phyloP scores from a whole-genome alignment of 768 basidiomycete species.

The Udeniomyces megalosporus region DNA sequence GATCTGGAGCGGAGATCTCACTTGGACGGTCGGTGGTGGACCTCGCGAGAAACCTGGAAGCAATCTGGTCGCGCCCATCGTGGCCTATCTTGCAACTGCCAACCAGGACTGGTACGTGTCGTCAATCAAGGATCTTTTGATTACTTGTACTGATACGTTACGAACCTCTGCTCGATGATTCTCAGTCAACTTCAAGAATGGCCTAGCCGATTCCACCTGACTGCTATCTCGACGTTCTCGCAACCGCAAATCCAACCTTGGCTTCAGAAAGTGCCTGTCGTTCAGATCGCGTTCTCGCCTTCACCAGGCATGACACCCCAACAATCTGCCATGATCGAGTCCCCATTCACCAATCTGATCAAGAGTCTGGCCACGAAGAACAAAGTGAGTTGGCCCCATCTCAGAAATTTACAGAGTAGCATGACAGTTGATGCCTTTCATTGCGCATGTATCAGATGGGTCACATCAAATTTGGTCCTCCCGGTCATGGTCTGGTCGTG shows the following conservation, averaged over 20 bases:
- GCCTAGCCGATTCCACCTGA: too few relatives aligned
- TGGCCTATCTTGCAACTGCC: neutral
- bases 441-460: neutral
- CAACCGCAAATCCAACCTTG: too few relatives aligned
- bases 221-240: too few relatives aligned
- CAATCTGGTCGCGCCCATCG: neutral
- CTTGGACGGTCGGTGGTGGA: neutral
- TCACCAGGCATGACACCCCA: neutral
- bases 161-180: neutral
- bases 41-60: neutral
- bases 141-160: neutral
- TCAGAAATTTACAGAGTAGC: too few relatives aligned
- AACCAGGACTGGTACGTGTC: neutral
- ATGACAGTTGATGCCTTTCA: neutral
- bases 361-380: neutral
- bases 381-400: neutral
- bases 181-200: too few relatives aligned
- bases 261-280: too few relatives aligned
- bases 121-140: too few relatives aligned
- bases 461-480: neutral
- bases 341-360: neutral
- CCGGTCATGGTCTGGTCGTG: neutral
- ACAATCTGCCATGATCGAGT: neutral
- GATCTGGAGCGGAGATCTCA: neutral
- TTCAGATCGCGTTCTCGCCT: too few relatives aligned